Evolutionary conservation across 768 basidiomycete genomes (phyloP).

Genomic region (Rhizopogon roseolus): DNA sequence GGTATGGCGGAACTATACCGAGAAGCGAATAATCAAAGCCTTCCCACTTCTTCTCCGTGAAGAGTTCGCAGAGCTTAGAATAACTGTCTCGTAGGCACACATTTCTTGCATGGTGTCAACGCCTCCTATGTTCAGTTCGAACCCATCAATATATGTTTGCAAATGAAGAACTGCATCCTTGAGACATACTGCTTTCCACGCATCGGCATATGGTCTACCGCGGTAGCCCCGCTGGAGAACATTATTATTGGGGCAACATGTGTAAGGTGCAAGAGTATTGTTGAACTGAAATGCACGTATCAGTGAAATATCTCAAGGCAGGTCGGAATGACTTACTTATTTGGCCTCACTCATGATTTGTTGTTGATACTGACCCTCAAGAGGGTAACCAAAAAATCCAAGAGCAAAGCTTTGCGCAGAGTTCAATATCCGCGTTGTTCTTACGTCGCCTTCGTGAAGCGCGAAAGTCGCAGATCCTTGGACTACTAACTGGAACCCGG

Average conservation of each 20-base stretch:
- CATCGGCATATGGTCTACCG: conserved; percentile 42
- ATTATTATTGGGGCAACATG: conserved; percentile 54
- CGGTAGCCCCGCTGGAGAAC: conserved; percentile 43
- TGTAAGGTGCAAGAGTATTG: conserved; percentile 39
- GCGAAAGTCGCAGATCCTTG: not conserved
- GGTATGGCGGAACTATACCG: not conserved
- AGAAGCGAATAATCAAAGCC: conserved; percentile 73
- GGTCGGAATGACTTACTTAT: conserved; percentile 21
- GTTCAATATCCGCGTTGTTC: conserved; percentile 45
- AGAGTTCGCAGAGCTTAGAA: conserved; percentile 82
- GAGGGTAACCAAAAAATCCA: conserved; percentile 47
- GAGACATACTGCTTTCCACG: conserved; percentile 72
- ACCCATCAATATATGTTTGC: conserved; percentile 48
- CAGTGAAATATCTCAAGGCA: conserved; percentile 1
- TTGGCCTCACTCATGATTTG: conserved; percentile 35
- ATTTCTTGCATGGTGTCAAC: conserved; percentile 70
- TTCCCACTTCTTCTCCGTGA: conserved; percentile 86
- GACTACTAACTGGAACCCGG: conserved; percentile 39
- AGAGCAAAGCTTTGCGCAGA: conserved; percentile 49
- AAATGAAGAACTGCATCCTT: conserved; percentile 55
- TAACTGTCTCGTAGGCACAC: conserved; percentile 91
- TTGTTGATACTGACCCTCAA: conserved; percentile 39
- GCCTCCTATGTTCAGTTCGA: conserved; percentile 56
- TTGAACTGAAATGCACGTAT: conserved; percentile 32
- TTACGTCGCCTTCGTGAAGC: not conserved